These are phyloP conservation scores for Solanum piurae DNA, from an alignment of 257 asterid genomes.

Conservation along the genomic window DNA sequence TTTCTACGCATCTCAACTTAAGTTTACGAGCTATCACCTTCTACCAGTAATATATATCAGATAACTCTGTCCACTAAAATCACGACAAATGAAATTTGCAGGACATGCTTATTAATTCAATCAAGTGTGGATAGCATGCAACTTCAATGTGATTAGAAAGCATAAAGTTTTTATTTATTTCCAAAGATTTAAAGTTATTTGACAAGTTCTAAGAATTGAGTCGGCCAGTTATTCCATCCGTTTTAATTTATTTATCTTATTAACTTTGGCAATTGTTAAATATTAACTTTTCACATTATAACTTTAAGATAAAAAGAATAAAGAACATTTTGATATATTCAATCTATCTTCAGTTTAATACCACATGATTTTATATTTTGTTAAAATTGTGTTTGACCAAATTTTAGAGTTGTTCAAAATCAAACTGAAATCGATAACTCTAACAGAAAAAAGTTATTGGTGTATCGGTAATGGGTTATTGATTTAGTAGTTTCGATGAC, in stretches of 20 bases:
- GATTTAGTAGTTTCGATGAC: too few species aligned
- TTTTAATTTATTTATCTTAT: too few species aligned
- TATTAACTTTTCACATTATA: background rate
- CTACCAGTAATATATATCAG: accelerated
- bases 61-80: accelerated
- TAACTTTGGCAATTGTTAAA: background rate
- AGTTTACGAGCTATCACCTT: too few species aligned
- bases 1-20: too few species aligned
- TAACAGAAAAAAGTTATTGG: too few species aligned
- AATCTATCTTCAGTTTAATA: background rate
- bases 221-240: accelerated
- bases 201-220: background rate
- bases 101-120: too few species aligned
- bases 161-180: background rate
- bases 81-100: too few species aligned
- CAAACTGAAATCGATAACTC: too few species aligned
- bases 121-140: background rate
- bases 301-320: background rate
- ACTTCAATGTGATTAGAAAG: background rate
- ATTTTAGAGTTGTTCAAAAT: too few species aligned
- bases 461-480: too few species aligned
- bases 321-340: background rate
- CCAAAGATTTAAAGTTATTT: background rate
- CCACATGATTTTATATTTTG: too few species aligned
- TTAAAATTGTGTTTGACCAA: too few species aligned